These are phyloP conservation scores for Periconia sp. DNA, from an alignment of 2,329 filamentous ascomycete species.

Conservation along the genomic window DNA sequence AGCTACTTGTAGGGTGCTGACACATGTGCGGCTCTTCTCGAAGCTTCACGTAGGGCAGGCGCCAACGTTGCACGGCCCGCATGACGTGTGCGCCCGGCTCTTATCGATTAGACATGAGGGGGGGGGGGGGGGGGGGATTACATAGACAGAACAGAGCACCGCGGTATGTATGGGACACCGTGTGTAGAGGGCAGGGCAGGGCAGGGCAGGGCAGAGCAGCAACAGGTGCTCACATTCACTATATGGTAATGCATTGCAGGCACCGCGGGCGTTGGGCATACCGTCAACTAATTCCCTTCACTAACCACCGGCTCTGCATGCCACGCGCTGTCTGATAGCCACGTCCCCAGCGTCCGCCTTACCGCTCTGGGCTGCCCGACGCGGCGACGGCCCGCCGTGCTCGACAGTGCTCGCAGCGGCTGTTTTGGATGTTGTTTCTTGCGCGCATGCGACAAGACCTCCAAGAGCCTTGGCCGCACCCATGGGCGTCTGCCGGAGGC, in stretches of 20 bases:
- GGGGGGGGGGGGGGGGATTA: not conserved
- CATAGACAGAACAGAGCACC: too few species aligned
- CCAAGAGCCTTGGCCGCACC: constrained; percentile 31
- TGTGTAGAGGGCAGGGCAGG: too few species aligned
- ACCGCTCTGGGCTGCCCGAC: constrained; percentile 6
- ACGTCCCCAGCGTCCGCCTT: constrained; percentile 18
- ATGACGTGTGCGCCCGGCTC: constrained; percentile 15
- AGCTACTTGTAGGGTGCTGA: constrained; percentile 21
- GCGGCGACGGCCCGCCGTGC: constrained; percentile 13
- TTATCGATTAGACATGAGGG: constrained; percentile 20
- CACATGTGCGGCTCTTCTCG: constrained; percentile 29
- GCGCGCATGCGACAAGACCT: constrained; percentile 20
- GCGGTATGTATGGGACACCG: not conserved
- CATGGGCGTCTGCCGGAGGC: constrained; percentile 10
- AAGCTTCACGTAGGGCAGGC: constrained; percentile 28
- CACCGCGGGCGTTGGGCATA: too few species aligned
- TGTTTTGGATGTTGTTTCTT: constrained; percentile 29
- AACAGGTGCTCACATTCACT: too few species aligned
- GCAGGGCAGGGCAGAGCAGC: too few species aligned
- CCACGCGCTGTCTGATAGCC: constrained; percentile 16
- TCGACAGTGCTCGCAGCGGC: constrained; percentile 16
- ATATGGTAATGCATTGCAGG: too few species aligned
- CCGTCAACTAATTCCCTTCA: constrained; percentile 25
- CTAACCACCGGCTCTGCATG: constrained; percentile 22
- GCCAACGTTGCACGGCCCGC: constrained; percentile 9